Percentiles rank a stretch among this genome's conserved stretches.
phyloP scores from a whole-genome alignment of 176 grass and related monocot species.

The Carex cristatella region DNA sequence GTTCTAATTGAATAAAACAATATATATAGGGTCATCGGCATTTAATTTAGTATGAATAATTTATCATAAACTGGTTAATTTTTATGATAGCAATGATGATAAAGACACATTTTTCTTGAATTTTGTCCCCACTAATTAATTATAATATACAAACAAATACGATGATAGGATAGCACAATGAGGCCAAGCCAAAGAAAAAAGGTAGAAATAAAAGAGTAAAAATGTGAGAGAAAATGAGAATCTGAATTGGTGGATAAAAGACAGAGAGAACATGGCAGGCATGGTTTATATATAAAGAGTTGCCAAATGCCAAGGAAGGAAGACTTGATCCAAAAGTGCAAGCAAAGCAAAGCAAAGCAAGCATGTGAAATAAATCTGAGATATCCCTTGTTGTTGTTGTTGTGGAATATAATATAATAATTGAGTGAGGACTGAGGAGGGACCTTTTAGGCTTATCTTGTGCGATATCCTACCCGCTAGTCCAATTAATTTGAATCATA shows the following conservation, averaged over 20 bases:
- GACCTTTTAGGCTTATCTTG: not conserved
- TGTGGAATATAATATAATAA: not conserved
- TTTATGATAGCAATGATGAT: too few relatives aligned
- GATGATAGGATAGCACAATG: not conserved
- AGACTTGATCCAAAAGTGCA: constrained; percentile 8
- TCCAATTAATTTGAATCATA: too few relatives aligned
- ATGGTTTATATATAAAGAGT: not conserved
- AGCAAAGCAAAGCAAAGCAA: not conserved
- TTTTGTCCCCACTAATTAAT: too few relatives aligned
- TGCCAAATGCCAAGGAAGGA: not conserved
- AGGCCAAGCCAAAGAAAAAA: not conserved
- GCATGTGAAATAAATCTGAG: not conserved
- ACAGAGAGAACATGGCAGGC: constrained; percentile 13
- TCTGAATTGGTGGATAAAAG: not conserved
- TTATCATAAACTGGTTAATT: too few relatives aligned
- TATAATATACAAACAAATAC: too few relatives aligned
- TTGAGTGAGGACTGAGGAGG: not conserved
- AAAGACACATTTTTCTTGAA: too few relatives aligned
- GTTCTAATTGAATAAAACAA: too few relatives aligned
- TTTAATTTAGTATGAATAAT: too few relatives aligned
- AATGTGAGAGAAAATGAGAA: not conserved
- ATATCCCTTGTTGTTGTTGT: not conserved
- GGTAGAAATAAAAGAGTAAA: not conserved
- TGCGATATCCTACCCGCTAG: too few relatives aligned
- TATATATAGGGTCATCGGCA: too few relatives aligned